A percentile compares a stretch with the other conserved stretches of the same genome.
phyloP scores from a whole-genome alignment of 139 green algal species.

The Closterium sp. region DNA sequence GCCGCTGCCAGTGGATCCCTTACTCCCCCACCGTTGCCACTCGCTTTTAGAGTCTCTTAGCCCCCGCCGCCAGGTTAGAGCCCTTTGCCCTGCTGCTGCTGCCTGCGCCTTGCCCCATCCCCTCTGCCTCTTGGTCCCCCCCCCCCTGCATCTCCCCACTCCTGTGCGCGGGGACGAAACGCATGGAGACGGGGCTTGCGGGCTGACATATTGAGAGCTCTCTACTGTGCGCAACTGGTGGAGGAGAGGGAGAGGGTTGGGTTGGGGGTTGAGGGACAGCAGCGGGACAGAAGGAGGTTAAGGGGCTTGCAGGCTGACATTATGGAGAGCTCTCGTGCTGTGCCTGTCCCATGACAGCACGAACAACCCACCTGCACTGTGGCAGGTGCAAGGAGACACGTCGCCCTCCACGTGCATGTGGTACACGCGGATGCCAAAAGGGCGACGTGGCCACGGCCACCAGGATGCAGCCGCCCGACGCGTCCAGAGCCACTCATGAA shows the following conservation, averaged over 20 bases:
- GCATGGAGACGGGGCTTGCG: conserved; percentile 48
- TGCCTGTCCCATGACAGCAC: background rate
- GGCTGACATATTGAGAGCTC: conserved; percentile 79
- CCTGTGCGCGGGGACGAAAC: conserved; percentile 36
- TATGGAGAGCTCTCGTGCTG: conserved; percentile 79
- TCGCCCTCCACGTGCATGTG: conserved; percentile 65
- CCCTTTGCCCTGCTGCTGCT: background rate
- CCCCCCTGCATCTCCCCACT: background rate
- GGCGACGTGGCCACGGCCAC: conserved; percentile 68
- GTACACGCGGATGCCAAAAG: conserved; percentile 77
- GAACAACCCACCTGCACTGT: conserved; percentile 46
- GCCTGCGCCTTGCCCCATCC: background rate
- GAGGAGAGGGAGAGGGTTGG: background rate
- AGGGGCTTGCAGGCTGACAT: conserved; percentile 56
- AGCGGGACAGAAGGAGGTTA: background rate
- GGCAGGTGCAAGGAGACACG: conserved; percentile 54
- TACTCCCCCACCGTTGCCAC: background rate
- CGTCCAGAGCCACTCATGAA: conserved; percentile 69
- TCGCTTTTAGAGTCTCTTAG: background rate
- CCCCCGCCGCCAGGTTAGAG: background rate
- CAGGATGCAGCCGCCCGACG: conserved; percentile 69
- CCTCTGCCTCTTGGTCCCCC: background rate
- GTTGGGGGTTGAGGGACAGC: background rate
- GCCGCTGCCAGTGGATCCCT: conserved; percentile 12
- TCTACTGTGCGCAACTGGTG: conserved; percentile 53